Percentiles rank a stretch among this genome's conserved stretches.
Evolutionary conservation across 345 rosid genomes (phyloP).

Genomic region (Populus nigra): DNA sequence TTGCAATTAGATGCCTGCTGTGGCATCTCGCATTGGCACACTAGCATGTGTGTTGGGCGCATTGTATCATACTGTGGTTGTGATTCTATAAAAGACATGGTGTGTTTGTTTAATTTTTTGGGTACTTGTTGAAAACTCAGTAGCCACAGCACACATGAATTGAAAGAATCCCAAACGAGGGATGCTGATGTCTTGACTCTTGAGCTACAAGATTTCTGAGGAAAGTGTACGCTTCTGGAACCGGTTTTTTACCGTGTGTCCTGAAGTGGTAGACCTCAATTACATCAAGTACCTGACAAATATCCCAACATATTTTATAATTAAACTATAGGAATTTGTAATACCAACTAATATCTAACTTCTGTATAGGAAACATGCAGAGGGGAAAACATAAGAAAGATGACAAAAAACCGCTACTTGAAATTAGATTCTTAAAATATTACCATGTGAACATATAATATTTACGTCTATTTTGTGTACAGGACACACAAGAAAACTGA

Average conservation of each 20-base stretch:
- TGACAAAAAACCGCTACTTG: too few relatives aligned
- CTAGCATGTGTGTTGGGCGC: constrained; percentile 10
- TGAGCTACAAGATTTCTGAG: not conserved
- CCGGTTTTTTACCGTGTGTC: not conserved
- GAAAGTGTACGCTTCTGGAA: too few relatives aligned
- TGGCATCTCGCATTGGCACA: constrained; percentile 13
- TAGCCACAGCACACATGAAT: not conserved
- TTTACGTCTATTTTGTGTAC: too few relatives aligned
- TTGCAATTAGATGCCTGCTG: constrained; percentile 24
- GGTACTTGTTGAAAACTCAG: not conserved
- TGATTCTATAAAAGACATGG: constrained; percentile 17
- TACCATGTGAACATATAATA: too few relatives aligned
- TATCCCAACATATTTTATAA: too few relatives aligned
- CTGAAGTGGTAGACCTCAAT: not conserved
- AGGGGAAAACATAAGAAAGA: too few relatives aligned
- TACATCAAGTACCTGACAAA: too few relatives aligned
- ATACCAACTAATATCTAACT: too few relatives aligned
- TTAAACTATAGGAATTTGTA: too few relatives aligned
- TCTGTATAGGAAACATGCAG: too few relatives aligned
- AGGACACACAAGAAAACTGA: too few relatives aligned
- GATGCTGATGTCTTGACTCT: not conserved
- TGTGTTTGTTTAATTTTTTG: not conserved
- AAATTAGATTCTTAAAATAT: too few relatives aligned
- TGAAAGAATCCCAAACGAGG: not conserved
- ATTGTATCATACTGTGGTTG: constrained; percentile 25